phyloP scores from a whole-genome alignment of 108 stramenopile genomes.

The Mayamaea pseudoterrestris region DNA sequence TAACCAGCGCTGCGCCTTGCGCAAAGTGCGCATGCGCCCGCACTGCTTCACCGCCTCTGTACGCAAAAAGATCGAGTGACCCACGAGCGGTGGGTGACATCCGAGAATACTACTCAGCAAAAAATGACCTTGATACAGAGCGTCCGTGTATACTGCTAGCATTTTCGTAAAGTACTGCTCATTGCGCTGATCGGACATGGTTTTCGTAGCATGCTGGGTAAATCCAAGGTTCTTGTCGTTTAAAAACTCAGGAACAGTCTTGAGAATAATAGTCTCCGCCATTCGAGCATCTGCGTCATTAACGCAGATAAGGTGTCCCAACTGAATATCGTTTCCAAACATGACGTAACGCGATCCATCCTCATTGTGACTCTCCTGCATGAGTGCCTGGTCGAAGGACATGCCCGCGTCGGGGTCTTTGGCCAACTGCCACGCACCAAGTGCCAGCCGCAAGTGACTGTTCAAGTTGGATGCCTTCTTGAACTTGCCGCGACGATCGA shows the following conservation, averaged over 20 bases:
- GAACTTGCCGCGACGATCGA: slow-evolving; percentile 41
- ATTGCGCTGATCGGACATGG: slow-evolving; percentile 31
- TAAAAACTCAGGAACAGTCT: slow-evolving; percentile 41
- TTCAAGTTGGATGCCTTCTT: slow-evolving; percentile 52
- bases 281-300: slow-evolving; percentile 49
- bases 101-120: slow-evolving; percentile 32
- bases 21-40: slow-evolving; percentile 38
- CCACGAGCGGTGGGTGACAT: slow-evolving; percentile 47
- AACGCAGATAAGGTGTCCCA: slow-evolving; percentile 28
- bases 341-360: slow-evolving; percentile 35
- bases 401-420: slow-evolving; percentile 3
- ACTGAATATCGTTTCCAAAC: slow-evolving; percentile 28
- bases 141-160: slow-evolving; percentile 32
- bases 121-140: slow-evolving; percentile 39
- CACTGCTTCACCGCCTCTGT: slow-evolving; percentile 36
- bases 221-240: slow-evolving; percentile 39
- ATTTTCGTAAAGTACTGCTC: slow-evolving; percentile 37
- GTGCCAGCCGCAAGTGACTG: slow-evolving; percentile 30
- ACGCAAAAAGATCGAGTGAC: slow-evolving; percentile 41
- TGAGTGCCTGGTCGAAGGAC: slow-evolving; percentile 19
- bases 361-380: slow-evolving; percentile 23
- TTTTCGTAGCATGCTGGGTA: slow-evolving; percentile 48
- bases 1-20: slow-evolving; percentile 39
- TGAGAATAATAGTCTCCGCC: slow-evolving; percentile 31
- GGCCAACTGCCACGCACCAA: slow-evolving; percentile 26